A percentile compares a stretch with the other conserved stretches of the same genome.
Evolutionary conservation across 192 early-diverging fungal species (phyloP).

Genomic region (Diversispora epigaea): DNA sequence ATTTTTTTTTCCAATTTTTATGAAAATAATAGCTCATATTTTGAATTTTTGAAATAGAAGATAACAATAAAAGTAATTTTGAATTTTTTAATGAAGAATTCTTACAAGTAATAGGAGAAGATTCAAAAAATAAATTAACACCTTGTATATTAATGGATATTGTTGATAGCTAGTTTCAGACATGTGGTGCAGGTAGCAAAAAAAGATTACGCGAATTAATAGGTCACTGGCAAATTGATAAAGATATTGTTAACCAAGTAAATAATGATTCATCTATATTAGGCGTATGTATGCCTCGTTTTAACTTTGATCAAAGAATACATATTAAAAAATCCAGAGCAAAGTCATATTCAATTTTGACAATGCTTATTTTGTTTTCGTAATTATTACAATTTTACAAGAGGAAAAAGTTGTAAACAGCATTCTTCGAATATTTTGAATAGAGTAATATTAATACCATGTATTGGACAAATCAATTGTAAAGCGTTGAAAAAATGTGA

Average conservation of each 20-base stretch:
- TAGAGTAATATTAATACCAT: neutral
- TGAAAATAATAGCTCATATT: neutral
- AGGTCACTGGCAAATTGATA: neutral
- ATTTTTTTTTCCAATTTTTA: too few relatives aligned
- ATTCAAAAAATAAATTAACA: too few relatives aligned
- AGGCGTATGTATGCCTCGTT: neutral
- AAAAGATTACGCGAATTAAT: neutral
- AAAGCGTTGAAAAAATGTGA: neutral
- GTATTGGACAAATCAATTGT: neutral
- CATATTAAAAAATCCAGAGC: neutral
- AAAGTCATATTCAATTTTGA: neutral
- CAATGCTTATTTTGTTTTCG: neutral
- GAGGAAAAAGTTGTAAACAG: neutral
- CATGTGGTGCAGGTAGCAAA: neutral
- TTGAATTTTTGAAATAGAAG: neutral
- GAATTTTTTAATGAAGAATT: neutral
- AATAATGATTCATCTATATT: neutral
- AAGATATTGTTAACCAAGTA: neutral
- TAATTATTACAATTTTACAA: neutral
- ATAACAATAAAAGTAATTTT: neutral
- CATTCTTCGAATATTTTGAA: neutral
- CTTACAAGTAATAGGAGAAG: neutral
- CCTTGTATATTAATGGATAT: neutral
- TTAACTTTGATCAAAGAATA: neutral
- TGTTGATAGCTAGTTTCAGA: neutral